These are phyloP conservation scores for Fusarium sp. DNA, from an alignment of 2,329 filamentous ascomycete genomes.

Conservation along the genomic window DNA sequence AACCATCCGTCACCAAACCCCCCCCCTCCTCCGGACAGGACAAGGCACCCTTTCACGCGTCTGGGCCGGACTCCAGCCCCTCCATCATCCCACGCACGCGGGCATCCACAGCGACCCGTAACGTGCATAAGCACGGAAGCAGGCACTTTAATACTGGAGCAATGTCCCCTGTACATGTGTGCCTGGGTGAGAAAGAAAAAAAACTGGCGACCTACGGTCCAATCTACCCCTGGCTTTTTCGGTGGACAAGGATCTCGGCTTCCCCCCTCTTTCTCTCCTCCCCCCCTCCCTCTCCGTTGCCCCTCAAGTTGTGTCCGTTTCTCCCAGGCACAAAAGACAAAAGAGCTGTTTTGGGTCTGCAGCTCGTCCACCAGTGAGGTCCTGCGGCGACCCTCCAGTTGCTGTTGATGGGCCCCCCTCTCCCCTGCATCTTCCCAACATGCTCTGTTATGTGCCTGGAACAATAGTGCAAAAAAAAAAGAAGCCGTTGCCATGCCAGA, in stretches of 20 bases:
- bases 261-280: conserved; percentile 8
- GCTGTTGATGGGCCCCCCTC: background rate
- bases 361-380: conserved; percentile 28
- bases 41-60: conserved; percentile 7
- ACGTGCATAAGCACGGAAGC: conserved; percentile 32
- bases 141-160: conserved; percentile 43
- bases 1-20: background rate
- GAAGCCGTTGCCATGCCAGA: conserved; percentile 8
- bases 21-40: conserved; percentile 1
- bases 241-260: conserved; percentile 26
- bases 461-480: conserved; percentile 1
- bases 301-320: conserved; percentile 2
- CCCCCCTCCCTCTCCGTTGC: conserved; percentile 20
- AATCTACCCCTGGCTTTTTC: conserved; percentile 40
- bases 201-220: conserved; percentile 19
- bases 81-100: conserved; percentile 24
- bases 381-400: conserved; percentile 22
- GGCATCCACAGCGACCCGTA: conserved; percentile 36
- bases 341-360: conserved; percentile 24
- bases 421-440: conserved; percentile 31
- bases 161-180: conserved; percentile 27
- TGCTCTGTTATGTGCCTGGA: conserved; percentile 13
- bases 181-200: conserved; percentile 25
- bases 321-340: conserved; percentile 22
- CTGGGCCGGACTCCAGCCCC: background rate